Conservation (phyloP, 768 basidiomycete species). For the Russula dissimulans region DNA sequence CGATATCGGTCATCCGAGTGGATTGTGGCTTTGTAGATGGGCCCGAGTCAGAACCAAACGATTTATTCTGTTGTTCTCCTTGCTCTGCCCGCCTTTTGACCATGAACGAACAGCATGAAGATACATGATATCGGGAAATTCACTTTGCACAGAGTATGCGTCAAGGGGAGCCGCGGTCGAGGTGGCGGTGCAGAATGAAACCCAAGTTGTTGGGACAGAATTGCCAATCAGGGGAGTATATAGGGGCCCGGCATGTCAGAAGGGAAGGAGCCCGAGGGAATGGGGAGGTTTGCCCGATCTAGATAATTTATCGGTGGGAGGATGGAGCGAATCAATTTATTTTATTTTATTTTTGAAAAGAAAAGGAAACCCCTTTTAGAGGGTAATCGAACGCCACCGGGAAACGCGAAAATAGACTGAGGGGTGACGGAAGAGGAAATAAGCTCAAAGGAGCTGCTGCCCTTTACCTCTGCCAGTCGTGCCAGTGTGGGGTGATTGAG, state of each 20-base stretch:
- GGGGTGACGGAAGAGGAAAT: no score
- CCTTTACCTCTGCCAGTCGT: no score
- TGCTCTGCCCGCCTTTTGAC: background rate
- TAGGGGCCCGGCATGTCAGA: constrained; percentile 16
- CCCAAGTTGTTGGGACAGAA: constrained; percentile 12
- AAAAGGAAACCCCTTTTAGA: background rate
- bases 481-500: no score
- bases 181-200: constrained; percentile 19
- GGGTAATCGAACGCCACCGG: background rate
- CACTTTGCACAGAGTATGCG: background rate
- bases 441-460: background rate
- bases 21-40: constrained; percentile 48
- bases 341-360: background rate
- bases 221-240: constrained; percentile 6
- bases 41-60: background rate
- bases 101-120: no score
- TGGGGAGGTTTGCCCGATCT: background rate
- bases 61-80: background rate
- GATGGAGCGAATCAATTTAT: background rate
- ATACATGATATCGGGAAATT: background rate
- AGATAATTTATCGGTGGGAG: background rate
- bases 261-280: background rate
- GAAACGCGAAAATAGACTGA: background rate
- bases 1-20: constrained; percentile 52
- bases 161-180: background rate